Base-by-base conservation (phyloP, 2,329 filamentous ascomycete genomes). In the Diaporthe velutina region DNA sequence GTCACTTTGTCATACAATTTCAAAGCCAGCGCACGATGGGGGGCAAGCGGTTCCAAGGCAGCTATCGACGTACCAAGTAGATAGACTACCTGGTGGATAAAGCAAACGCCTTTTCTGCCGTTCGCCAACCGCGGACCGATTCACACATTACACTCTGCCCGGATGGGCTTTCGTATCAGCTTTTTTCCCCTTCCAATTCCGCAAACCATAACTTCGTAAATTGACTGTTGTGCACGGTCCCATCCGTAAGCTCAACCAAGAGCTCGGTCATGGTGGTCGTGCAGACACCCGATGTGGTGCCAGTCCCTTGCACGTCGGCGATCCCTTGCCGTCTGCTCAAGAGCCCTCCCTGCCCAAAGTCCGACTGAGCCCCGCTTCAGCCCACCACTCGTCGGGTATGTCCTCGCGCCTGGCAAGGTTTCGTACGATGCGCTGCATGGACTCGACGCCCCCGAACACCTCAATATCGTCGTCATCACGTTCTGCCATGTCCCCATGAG, bases 311-410 rank as follows among this genome's bases (percentile, higher is more conserved):
- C 28, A 17, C 30, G 48, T 64, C n/a, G 33, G n/a, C 64, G n/a
- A 40, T 28, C 22, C 33, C 13, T 40, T 19, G 45, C n/a, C 33
- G 15, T 54, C 38, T 38, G 38, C 35, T 75, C 57, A 76, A 48
- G 79, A 80, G 17, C 83, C 83, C 71, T 86, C 85, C 48, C 82
- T 84, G 25, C 85, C 83, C 72, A 91, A 83, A 19, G 87, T 92
- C 77, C 92, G 89, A 79, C 88, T 92, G 77, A 94, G 87, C 55
- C 93, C 93, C 74, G 89, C 92, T 79, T 90, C 89, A 74, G 90
- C 90, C 95, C 95, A 97, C 91, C 93, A 96, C 77, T 95, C 92
- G 76, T 97, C 94, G 0, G 94, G 93, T 71, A 97, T 93, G 78
- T 96, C 93, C 80, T 94, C 90, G 33, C 94, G 87, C 25, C 90